These are phyloP conservation scores for Yarrowia sp. DNA, from an alignment of 805 yeast species.

Conservation along the genomic window DNA sequence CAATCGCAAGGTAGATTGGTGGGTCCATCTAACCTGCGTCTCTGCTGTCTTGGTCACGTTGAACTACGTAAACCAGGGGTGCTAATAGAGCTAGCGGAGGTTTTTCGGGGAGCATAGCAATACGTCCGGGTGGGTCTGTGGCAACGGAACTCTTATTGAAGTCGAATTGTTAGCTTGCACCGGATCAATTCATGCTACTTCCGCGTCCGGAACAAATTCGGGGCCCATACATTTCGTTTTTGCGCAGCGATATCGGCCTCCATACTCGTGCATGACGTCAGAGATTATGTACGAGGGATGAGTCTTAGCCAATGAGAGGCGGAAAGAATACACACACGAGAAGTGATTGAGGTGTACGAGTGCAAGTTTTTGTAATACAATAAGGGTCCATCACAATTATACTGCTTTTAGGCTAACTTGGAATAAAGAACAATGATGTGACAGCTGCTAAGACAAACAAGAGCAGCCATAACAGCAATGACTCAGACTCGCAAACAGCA, in stretches of 20 bases:
- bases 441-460: neutral
- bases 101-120: neutral
- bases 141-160: neutral
- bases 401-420: too few relatives aligned
- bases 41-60: constrained; percentile 26
- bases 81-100: constrained; percentile 1
- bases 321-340: neutral
- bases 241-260: neutral
- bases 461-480: neutral
- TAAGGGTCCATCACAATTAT: neutral
- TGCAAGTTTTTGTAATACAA: too few relatives aligned
- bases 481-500: too few relatives aligned
- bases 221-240: neutral
- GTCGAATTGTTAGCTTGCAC: neutral
- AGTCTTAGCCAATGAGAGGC: neutral
- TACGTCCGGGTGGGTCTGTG: too few relatives aligned
- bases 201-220: neutral
- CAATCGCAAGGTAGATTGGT: neutral
- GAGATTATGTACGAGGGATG: neutral
- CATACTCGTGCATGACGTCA: constrained; percentile 4
- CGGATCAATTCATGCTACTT: neutral
- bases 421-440: neutral
- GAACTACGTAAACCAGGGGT: neutral
- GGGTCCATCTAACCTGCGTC: constrained; percentile 24
- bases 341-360: too few relatives aligned